Base-by-base conservation (phyloP, 441 rosid species). In the Adansonia gregorii region DNA sequence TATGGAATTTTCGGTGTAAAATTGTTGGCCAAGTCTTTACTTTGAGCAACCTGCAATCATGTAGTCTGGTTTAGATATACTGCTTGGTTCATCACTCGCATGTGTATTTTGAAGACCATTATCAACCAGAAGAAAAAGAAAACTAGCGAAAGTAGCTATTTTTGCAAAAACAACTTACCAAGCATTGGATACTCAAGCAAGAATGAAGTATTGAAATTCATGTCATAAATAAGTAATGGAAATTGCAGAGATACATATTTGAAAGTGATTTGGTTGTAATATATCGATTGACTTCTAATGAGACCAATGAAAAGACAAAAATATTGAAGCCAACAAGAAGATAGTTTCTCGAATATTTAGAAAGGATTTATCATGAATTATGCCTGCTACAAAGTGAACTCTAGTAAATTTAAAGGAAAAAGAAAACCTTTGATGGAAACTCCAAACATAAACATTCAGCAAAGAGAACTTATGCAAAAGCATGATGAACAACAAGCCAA, bases 11-110 rank as follows among this genome's bases (percentile, higher is more conserved):
- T 72, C 39, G 63, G 31, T 10, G 51, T 15, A 52, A 31, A 31
- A 17, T 64, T 43, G 14, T 73, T 6, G 14, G 76, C 48, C 58
- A 78, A 48, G 65, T 71, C 67, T 66, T 60, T 67, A 70, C 73
- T 75, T 35, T 12, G 39, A 31, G 59, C 70, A 73, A 78, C 85
- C 86, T 83, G 80, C 77, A 75, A 67, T 43, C 54, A 74, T 58
- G 6, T 31, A 56, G 19, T 31, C 74, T 71, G 74, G 49, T 71
- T 71, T 31, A 71, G 49, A 71, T 17, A 54, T 52, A 31, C 14
- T 0, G 24, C 31, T 9, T 8, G 39, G 55, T 45, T 10, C 55
- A 20, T 8, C 39, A 67, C 55, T n/a, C n/a, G n/a, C n/a, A n/a
- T n/a, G n/a, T n/a, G n/a, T n/a, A n/a, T n/a, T n/a, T n/a, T n/a